These are phyloP conservation scores for Moesziomyces sp. DNA, from an alignment of 1,284 basidiomycete genomes.

Conservation along the genomic window DNA sequence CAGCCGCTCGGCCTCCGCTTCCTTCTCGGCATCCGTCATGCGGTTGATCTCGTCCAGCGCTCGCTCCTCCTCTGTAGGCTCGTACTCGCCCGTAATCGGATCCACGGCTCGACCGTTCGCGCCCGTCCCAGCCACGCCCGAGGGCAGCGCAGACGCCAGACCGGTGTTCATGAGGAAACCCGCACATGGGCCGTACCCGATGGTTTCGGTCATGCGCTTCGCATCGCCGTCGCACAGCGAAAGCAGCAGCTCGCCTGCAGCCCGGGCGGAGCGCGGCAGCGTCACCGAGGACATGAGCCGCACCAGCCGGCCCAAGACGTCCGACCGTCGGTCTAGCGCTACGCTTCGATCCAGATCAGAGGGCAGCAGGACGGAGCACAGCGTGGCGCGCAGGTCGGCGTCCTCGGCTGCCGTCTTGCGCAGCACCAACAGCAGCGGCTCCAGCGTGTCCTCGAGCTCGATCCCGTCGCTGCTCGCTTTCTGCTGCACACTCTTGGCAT, in stretches of 20 bases:
- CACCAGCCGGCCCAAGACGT: conserved; percentile 48
- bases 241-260: conserved; percentile 54
- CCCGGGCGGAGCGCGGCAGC: conserved; percentile 45
- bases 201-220: conserved; percentile 39
- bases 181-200: conserved; percentile 62
- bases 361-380: conserved; percentile 37
- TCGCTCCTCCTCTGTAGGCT: conserved; percentile 39
- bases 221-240: conserved; percentile 47
- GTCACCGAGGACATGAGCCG: conserved; percentile 54
- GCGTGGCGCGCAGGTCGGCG: conserved; percentile 12
- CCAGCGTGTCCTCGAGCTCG: conserved; percentile 50
- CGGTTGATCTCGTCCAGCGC: conserved; percentile 37
- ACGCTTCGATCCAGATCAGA: conserved; percentile 44
- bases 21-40: conserved; percentile 59
- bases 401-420: conserved; percentile 53
- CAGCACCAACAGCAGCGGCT: conserved; percentile 51
- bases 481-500: conserved; percentile 27
- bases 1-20: conserved; percentile 55
- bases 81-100: conserved; percentile 58
- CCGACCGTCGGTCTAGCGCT: conserved; percentile 45
- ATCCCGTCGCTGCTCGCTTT: conserved; percentile 37
- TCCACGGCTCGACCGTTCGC: conserved; percentile 37
- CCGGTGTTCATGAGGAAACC: conserved; percentile 54
- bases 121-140: conserved; percentile 1
- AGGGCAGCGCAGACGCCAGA: conserved; percentile 42